phyloP scores from a whole-genome alignment of 805 yeast species.

The Candida piceae region DNA sequence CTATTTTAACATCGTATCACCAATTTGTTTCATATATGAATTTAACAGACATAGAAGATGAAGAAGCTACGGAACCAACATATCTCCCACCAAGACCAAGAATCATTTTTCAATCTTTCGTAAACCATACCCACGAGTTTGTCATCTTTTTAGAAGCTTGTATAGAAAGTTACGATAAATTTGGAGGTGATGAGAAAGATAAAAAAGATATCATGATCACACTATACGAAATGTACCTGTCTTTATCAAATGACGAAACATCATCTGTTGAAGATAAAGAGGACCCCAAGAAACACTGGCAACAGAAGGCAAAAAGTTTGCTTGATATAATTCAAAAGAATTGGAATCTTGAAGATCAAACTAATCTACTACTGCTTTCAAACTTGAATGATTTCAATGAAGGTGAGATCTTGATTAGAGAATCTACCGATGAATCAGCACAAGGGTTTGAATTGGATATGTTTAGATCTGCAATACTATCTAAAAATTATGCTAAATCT shows the following conservation, averaged over 20 bases:
- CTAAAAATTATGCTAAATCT: conserved; percentile 54
- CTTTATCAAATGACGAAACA: conserved; percentile 38
- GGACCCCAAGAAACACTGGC: conserved; percentile 48
- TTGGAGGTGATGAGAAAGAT: conserved; percentile 68
- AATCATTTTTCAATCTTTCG: conserved; percentile 79
- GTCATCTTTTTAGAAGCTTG: conserved; percentile 92
- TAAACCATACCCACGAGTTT: conserved; percentile 82
- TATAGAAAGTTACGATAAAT: conserved; percentile 67
- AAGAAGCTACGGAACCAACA: conserved; percentile 43
- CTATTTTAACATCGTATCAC: conserved; percentile 54
- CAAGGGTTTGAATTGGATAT: conserved; percentile 49
- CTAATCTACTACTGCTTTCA: conserved; percentile 50
- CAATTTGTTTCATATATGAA: conserved; percentile 30
- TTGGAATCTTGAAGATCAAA: conserved; percentile 47
- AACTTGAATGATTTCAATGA: conserved; percentile 51
- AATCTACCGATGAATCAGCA: conserved; percentile 22
- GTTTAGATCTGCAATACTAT: conserved; percentile 59
- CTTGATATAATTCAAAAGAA: conserved; percentile 32
- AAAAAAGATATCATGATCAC: conserved; percentile 71
- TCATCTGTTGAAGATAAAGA: conserved; percentile 20
- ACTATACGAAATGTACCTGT: conserved; percentile 73
- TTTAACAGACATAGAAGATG: conserved; percentile 12
- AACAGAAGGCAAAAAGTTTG: conserved; percentile 53
- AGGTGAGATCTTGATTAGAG: conserved; percentile 40
- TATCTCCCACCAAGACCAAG: conserved; percentile 92